Evolutionary conservation across 768 basidiomycete species (phyloP), one percentile per base, ranked within the genome.

Genomic region (Vararia minispora): DNA sequence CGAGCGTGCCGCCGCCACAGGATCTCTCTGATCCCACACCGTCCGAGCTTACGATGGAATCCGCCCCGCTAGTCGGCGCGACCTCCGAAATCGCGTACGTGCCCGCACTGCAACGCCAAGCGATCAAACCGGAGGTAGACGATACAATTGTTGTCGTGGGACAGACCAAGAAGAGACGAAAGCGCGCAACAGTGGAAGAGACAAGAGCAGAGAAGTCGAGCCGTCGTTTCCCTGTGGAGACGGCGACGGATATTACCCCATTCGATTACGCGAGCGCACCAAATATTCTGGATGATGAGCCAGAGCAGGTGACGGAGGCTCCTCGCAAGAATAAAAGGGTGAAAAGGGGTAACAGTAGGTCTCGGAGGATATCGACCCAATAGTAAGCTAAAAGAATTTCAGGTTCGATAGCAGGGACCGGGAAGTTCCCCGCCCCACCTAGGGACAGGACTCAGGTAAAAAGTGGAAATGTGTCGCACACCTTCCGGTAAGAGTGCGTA

Each of bases 41-140:
- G 21, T 37, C 37, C 14, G 41, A 36, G 22, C 29, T 43, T 5
- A 31, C 35, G 2, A 33, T 24, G 10, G 45, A 30, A 28, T 16
- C 20, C 17, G 36, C 35, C 30, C 45, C 39, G 50, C 52, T 35
- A 55, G 48, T 28, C 9, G 63, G 61, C 17, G 69, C 66, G 57
- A 69, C 76, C 37, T 68, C 74, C 25, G 86, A 88, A 57, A 72
- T 90, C 6, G 76, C 88, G 1, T 92, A 79, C 46, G 66, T 92
- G 7, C 87, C 87, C 33, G 68, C 74, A 1, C 58, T 72, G 1
- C 68, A 76, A 49, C 73, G 88, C 16, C 53, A 52, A 35, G 39
- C 52, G 14, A 56, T 52, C 27, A 42, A 48, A 20, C 28, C 52
- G 24, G 54, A 51, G 20, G 55, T 54, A 14, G 59, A 60, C 23